Conservation (phyloP, 1,284 basidiomycete genomes). For the Pterula multifida region DNA sequence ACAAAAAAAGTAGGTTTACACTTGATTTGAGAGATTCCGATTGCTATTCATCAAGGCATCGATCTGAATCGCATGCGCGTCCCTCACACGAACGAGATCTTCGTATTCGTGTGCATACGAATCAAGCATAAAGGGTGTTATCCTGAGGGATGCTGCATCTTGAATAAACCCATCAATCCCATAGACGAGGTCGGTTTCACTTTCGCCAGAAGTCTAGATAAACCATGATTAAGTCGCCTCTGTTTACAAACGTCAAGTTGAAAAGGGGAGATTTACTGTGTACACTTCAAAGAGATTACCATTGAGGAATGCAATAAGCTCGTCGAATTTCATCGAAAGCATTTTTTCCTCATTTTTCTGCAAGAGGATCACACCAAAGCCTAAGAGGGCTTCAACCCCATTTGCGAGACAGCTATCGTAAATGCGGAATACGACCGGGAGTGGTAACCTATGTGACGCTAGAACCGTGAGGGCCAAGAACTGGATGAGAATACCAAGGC, state of each 20-base stretch:
- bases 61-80: conserved; percentile 65
- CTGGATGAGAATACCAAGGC: conserved; percentile 1
- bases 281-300: conserved; percentile 76
- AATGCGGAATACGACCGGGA: conserved; percentile 91
- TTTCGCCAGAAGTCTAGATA: conserved; percentile 17
- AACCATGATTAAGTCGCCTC: conserved; percentile 2
- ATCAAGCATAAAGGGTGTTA: conserved; percentile 89
- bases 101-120: conserved; percentile 82
- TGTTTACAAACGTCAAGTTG: conserved; percentile 1
- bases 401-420: conserved; percentile 93
- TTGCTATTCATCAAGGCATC: conserved; percentile 74
- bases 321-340: conserved; percentile 77
- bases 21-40: conserved; percentile 62
- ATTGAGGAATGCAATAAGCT: conserved; percentile 76
- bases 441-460: conserved; percentile 62
- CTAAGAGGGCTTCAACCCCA: conserved; percentile 94
- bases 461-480: conserved; percentile 5
- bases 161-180: conserved; percentile 73
- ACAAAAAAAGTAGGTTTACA: conserved; percentile 29
- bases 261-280: conserved; percentile 27
- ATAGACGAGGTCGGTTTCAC: conserved; percentile 30
- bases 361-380: conserved; percentile 84
- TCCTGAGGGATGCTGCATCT: conserved; percentile 72
- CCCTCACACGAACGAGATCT: conserved; percentile 58
- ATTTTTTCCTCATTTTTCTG: conserved; percentile 80